A percentile compares a stretch with the other conserved stretches of the same genome.
phyloP scores from a whole-genome alignment of 371 early-diverging fungal species.

The Batrachochytrium dendrobatidis region DNA sequence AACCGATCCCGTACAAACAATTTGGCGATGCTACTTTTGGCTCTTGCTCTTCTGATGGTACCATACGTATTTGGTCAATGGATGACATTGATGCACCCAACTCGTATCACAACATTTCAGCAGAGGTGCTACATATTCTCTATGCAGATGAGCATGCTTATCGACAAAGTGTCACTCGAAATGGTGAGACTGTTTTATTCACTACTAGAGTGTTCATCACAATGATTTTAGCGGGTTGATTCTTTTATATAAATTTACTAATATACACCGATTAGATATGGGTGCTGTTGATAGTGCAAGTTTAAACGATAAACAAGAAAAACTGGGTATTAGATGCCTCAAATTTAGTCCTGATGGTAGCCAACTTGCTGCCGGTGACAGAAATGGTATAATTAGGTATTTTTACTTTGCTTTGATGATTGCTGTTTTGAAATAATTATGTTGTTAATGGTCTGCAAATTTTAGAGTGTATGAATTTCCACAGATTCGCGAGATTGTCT shows the following conservation, averaged over 20 bases:
- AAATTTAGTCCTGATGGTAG: slow-evolving; percentile 62
- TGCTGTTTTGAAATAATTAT: neutral
- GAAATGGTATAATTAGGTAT: slow-evolving; percentile 61
- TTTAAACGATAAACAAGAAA: slow-evolving; percentile 10
- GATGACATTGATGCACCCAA: slow-evolving; percentile 20
- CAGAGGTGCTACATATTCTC: neutral
- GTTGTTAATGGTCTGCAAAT: too few relatives aligned
- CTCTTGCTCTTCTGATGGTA: slow-evolving; percentile 73
- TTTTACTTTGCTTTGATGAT: neutral
- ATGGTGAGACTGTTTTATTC: slow-evolving; percentile 48
- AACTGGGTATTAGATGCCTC: slow-evolving; percentile 57
- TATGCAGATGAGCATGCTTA: slow-evolving; percentile 8
- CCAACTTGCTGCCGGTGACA: slow-evolving; percentile 68
- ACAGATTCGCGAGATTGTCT: slow-evolving; percentile 54
- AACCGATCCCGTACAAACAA: slow-evolving; percentile 43
- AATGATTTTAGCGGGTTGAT: too few relatives aligned
- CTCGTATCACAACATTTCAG: neutral
- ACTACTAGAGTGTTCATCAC: slow-evolving; percentile 53
- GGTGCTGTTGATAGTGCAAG: too few relatives aligned
- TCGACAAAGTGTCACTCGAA: too few relatives aligned
- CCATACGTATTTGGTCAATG: slow-evolving; percentile 73
- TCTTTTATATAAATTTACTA: too few relatives aligned
- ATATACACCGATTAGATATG: too few relatives aligned
- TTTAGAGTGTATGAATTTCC: slow-evolving; percentile 24
- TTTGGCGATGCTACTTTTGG: slow-evolving; percentile 41